Evolutionary conservation across 768 basidiomycete genomes (phyloP), one percentile per base, ranked within the genome.

Genomic region (Agrocybe pediades): DNA sequence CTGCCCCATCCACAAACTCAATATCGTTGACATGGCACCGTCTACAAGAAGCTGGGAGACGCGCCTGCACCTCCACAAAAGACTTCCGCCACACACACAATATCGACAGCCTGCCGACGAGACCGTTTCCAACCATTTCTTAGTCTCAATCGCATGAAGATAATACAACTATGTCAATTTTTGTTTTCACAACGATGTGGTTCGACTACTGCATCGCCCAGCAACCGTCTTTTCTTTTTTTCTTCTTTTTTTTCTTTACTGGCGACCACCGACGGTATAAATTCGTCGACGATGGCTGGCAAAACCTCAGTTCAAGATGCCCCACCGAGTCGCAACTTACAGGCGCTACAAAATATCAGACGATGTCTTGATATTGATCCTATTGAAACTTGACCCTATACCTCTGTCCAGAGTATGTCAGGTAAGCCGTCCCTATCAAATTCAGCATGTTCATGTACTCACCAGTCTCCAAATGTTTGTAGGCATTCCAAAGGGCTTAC

Each of bases 1-100:
- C 66, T 69, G 63, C 67, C 67, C 61, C 50, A 62, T 67, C 62
- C 62, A 62, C 56, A 71, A 71, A 68, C 66, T 66, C 64, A 74
- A 74, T 63, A 62, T 60, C 69, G 81, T 82, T 81, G 81, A 81
- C 81, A 81, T 82, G 80, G 69, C 76, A 79, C 63, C 74, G 69
- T 65, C 67, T 69, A 72, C 68, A 71, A 69, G 69, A 71, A 69
- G 65, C 60, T 68, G 62, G 65, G 69, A 68, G 66, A 67, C 64
- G 64, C 65, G 62, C 65, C 54, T 64, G 58, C 62, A 64, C 65
- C 60, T 60, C 74, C 71, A 80, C 79, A 81, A 81, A 82, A 82
- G 75, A 74, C 68, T 62, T 62, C 63, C 60, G 57, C 65, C 61
- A 64, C 63, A n/a, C 33, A 73, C 67, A 78, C 78, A 78, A 78